Evolutionary conservation across 768 basidiomycete species (phyloP), one percentile per base, ranked within the genome.

Genomic region (Lentinula raphanica): DNA sequence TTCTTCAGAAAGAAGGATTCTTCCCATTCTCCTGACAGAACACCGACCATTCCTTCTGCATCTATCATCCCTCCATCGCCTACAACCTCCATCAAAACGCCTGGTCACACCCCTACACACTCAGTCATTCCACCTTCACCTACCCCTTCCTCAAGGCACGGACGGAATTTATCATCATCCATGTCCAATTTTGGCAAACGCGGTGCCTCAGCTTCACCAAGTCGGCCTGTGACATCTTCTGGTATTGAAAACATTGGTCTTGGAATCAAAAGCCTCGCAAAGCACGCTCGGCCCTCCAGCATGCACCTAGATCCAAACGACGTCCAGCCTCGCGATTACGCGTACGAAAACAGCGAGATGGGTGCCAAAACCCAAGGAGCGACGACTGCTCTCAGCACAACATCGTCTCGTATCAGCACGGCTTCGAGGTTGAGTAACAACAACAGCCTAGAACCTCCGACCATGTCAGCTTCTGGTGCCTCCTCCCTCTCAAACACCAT

Each of bases 1-100:
- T 71, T 92, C 32, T 92, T 92, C 76, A 87, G 81, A 66, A 82
- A 79, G 65, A 83, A 79, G 63, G 73, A 72, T 28, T 64, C 49
- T 28, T 68, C 59, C 21, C 21, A 62, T n/a, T 12, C 66, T 13
- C 53, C 53, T 27, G 54, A 56, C 15, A 44, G 17, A n/a, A 56
- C 54, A 19, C 54, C 54, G 5, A 56, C 54, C 29, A 5, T 45
- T 25, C 54, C 54, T 44, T 38, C 38, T 27, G 29, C 32, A n/a
- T 35, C 32, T 40, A 27, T 56, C 42, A 29, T 36, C 31, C 54
- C 54, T 28, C 32, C 51, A 8, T 53, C 51, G 5, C 51, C 54
- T 8, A 42, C 36, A 29, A 54, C 13, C 6, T 27, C 19, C 9
- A 38, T 42, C 6, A 61, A 65, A 36, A 60, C 66, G 42, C 63